Evolutionary conservation across 1,284 basidiomycete species (phyloP).

Genomic region (Cronartium ribicola): DNA sequence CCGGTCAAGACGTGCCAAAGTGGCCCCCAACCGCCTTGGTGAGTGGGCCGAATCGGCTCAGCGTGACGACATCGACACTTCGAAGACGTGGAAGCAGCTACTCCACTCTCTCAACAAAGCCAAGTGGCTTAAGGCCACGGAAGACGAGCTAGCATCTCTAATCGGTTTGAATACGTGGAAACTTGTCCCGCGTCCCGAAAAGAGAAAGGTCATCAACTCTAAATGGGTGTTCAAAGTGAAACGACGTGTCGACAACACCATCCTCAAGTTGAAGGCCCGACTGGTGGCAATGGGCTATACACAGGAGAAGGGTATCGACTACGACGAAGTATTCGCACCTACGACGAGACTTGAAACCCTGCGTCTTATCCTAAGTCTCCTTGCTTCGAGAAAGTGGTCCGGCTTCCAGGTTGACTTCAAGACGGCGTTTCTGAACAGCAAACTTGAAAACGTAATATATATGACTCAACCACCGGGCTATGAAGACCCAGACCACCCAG

Average conservation of each 20-base stretch:
- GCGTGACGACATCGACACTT: background rate
- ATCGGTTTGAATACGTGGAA: constrained; percentile 21
- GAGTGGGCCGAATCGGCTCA: background rate
- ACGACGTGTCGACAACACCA: background rate
- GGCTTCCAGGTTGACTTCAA: constrained; percentile 17
- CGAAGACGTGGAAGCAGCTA: constrained; percentile 10
- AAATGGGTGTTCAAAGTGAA: constrained; percentile 32
- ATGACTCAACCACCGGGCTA: constrained; percentile 13
- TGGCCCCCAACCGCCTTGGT: background rate
- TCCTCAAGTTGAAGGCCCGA: constrained; percentile 20
- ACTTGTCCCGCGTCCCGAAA: background rate
- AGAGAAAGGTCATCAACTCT: constrained; percentile 14
- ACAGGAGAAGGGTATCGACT: constrained; percentile 7
- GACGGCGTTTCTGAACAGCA: constrained; percentile 19
- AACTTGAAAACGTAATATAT: constrained; percentile 6
- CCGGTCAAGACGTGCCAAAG: background rate
- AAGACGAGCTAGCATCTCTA: constrained; percentile 3
- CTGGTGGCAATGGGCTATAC: constrained; percentile 19
- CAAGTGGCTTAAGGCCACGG: constrained; percentile 2
- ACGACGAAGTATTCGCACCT: constrained; percentile 11
- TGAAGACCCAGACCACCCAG: constrained; percentile 8
- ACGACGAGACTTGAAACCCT: constrained; percentile 8
- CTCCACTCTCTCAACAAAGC: background rate
- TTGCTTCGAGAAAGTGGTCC: constrained; percentile 2
- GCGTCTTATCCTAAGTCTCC: background rate